Conservation (phyloP, 768 basidiomycete species). For the Agaricus blazei region DNA sequence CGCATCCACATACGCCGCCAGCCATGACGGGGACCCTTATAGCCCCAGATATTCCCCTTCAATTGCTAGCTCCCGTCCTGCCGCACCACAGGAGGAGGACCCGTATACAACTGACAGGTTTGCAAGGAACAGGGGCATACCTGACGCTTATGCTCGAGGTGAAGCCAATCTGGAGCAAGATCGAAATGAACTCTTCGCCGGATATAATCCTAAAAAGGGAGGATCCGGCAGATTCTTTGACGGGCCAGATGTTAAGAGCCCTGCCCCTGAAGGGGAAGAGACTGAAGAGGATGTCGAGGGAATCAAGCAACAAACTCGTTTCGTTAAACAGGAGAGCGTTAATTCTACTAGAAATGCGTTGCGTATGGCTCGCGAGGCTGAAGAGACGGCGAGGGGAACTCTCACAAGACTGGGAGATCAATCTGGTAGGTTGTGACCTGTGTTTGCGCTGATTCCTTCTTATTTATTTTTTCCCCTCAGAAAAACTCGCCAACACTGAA, state of each 20-base stretch:
- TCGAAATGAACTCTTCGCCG: conserved; percentile 71
- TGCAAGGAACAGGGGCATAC: conserved; percentile 44
- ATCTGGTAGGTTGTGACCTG: conserved; percentile 58
- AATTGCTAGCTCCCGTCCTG: conserved; percentile 11
- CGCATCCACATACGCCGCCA: conserved; percentile 56
- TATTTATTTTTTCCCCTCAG: conserved; percentile 28
- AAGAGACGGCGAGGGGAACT: conserved; percentile 90
- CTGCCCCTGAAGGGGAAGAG: conserved; percentile 60
- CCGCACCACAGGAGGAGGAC: conserved; percentile 17
- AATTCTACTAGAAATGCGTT: conserved; percentile 89
- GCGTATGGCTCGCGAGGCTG: conserved; percentile 90
- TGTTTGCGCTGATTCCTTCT: neutral
- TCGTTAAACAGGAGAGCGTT: conserved; percentile 88
- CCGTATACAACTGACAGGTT: conserved; percentile 39
- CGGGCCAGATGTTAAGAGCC: conserved; percentile 41
- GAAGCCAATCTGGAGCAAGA: conserved; percentile 56
- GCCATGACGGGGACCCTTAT: conserved; percentile 61
- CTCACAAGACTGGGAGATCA: conserved; percentile 82
- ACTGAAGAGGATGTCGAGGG: conserved; percentile 89
- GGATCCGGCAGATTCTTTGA: conserved; percentile 69
- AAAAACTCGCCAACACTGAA: conserved; percentile 90
- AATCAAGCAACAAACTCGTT: conserved; percentile 89
- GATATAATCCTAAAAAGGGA: conserved; percentile 56
- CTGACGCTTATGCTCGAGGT: conserved; percentile 65
- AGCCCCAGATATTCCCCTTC: conserved; percentile 18